Base-by-base conservation (phyloP, 2,329 filamentous ascomycete genomes). In the Ophiocordyceps robertsii region DNA sequence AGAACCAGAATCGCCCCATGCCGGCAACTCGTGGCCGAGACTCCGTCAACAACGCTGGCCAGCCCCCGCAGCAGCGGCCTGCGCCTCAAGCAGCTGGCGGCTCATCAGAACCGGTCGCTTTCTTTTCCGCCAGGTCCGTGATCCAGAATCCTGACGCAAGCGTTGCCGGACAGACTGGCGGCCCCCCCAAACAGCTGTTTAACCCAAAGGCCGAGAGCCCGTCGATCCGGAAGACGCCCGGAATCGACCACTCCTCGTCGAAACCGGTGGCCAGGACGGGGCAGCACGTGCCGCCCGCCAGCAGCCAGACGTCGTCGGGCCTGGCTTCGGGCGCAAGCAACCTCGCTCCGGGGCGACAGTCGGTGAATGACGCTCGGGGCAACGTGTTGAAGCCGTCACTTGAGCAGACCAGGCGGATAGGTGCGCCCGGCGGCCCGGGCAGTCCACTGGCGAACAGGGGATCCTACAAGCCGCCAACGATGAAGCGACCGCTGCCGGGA, bases 211-310 rank as follows among this genome's bases (percentile, higher is more conserved):
- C 78, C 6, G 82, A 89, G 53, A 86, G 81, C 47, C 88, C 89
- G 0, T 92, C 88, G 1, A 88, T 95, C 55, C 77, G 86, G 47
- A 89, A 90, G 57, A 95, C 90, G 0, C 83, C 84, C 0, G 89
- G 89, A 3, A 74, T 95, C 33, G 87, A 95, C 54, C 86, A 93
- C 55, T 78, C 66, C 19, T 81, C 77, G 41, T 89, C 84, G 5
- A 80, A 82, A 41, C 86, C 88, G 0, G 65, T 95, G 2, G 73
- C 72, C 4, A 74, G 72, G 47, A 70, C 67, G 38, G 64, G 69
- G 0, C 67, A 73, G 47, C 73, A 79, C 44, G 64, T 77, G 1
- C 57, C 69, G 1, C 67, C 70, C 1, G 38, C 54, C n/a, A 53
- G 44, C 48, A 57, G 51, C 46, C 59, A 62, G 42, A 42, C 50